These are phyloP conservation scores for Hypoxylon sp. DNA, from an alignment of 2,329 filamentous ascomycete genomes.

Conservation along the genomic window DNA sequence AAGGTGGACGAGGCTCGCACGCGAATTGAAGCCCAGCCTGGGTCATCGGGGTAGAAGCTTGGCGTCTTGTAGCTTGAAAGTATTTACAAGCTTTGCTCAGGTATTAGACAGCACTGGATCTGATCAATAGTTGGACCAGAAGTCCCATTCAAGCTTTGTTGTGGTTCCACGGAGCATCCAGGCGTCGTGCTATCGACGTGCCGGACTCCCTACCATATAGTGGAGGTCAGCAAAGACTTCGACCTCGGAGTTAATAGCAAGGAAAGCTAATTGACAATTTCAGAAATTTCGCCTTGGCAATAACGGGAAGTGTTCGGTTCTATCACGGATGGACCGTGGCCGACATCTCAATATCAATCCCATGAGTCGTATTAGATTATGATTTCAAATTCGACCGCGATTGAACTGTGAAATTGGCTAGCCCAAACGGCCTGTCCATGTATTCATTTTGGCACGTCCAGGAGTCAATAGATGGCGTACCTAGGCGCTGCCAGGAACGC, in stretches of 20 bases:
- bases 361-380: background rate
- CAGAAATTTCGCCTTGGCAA: background rate
- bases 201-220: background rate
- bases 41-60: constrained; percentile 27
- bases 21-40: constrained; percentile 16
- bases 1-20: constrained; percentile 30
- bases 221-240: background rate
- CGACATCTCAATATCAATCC: background rate
- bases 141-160: constrained; percentile 10
- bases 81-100: constrained; percentile 2
- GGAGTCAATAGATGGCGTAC: constrained; percentile 2
- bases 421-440: background rate
- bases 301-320: background rate
- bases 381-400: background rate
- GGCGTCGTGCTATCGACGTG: background rate
- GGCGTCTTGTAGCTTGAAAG: constrained; percentile 19
- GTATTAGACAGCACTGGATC: constrained; percentile 9
- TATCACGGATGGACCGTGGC: background rate
- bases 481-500: background rate
- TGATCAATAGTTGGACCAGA: background rate
- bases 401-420: background rate
- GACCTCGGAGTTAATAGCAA: background rate
- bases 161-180: background rate
- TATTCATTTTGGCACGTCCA: constrained; percentile 5
- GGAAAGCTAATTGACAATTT: background rate